Evolutionary conservation across 2,329 filamentous ascomycete species (phyloP).

Genomic region (Colletotrichum destructivum): DNA sequence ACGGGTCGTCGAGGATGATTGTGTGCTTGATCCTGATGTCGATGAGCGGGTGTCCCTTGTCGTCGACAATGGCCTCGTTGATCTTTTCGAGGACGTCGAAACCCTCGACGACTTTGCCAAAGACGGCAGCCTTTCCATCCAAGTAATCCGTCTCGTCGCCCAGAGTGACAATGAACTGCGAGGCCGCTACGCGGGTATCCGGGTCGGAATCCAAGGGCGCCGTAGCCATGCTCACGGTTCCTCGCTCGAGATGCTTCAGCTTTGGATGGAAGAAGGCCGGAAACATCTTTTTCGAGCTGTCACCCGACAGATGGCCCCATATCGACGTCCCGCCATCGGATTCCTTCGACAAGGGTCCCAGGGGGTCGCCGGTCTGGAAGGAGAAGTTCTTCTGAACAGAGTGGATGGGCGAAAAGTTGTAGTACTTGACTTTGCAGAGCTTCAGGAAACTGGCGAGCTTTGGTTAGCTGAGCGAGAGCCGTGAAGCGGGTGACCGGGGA

Average conservation of each 20-base stretch:
- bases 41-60: constrained; percentile 87
- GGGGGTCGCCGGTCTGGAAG: constrained; percentile 94
- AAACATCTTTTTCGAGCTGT: constrained; percentile 81
- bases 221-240: constrained; percentile 98
- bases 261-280: constrained; percentile 88
- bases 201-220: constrained; percentile 82
- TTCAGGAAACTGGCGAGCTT: constrained; percentile 87
- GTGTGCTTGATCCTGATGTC: constrained; percentile 97
- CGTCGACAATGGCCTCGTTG: constrained; percentile 90
- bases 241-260: constrained; percentile 88
- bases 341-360: constrained; percentile 85
- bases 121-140: constrained; percentile 94
- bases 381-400: constrained; percentile 95
- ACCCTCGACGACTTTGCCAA: constrained; percentile 95
- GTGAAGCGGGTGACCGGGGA: constrained; percentile 8
- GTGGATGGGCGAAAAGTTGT: constrained; percentile 96
- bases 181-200: constrained; percentile 86
- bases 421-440: constrained; percentile 99
- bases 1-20: constrained; percentile 92
- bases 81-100: constrained; percentile 96
- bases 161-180: constrained; percentile 94
- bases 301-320: constrained; percentile 84
- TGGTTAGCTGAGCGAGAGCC: constrained; percentile 64
- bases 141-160: constrained; percentile 91
- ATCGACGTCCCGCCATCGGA: constrained; percentile 95